These are phyloP conservation scores for Pichia scutulata DNA, from an alignment of 805 yeast genomes.

Conservation along the genomic window DNA sequence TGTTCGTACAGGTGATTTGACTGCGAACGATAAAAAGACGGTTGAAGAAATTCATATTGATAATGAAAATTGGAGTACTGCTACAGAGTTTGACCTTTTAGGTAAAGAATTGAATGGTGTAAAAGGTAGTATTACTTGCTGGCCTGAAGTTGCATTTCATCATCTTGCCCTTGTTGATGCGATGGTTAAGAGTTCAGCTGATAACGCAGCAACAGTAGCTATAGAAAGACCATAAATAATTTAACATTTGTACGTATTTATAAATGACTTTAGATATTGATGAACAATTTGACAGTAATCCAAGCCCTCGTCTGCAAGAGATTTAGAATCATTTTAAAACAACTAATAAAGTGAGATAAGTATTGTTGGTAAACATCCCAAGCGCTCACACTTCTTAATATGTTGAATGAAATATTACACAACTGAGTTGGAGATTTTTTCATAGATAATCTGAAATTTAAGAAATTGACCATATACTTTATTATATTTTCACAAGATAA, in stretches of 20 bases:
- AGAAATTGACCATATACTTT: no score
- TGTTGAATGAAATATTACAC: no score
- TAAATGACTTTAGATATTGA: no score
- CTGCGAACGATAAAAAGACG: conserved; percentile 40
- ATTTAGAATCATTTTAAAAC: no score
- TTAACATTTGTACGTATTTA: neutral
- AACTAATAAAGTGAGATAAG: no score
- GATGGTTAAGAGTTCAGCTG: conserved; percentile 59
- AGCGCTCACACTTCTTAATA: no score
- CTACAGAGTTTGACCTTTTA: conserved; percentile 40
- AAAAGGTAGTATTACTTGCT: conserved; percentile 22
- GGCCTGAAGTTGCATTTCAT: conserved; percentile 82
- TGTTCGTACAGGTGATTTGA: conserved; percentile 44
- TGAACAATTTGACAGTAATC: no score
- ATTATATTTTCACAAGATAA: no score
- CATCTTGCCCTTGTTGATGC: conserved; percentile 90
- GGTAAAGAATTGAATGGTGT: conserved; percentile 29
- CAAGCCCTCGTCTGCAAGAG: no score
- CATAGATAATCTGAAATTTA: no score
- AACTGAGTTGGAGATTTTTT: no score
- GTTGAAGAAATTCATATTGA: conserved; percentile 31
- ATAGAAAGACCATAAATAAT: conserved; percentile 20
- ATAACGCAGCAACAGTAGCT: conserved; percentile 31
- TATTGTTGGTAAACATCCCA: no score
- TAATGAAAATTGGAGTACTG: conserved; percentile 36